A percentile compares a stretch with the other conserved stretches of the same genome.
These are phyloP conservation scores for Ophiostoma angusticollis DNA, from an alignment of 2,329 filamentous ascomycete species.

Conservation along the genomic window DNA sequence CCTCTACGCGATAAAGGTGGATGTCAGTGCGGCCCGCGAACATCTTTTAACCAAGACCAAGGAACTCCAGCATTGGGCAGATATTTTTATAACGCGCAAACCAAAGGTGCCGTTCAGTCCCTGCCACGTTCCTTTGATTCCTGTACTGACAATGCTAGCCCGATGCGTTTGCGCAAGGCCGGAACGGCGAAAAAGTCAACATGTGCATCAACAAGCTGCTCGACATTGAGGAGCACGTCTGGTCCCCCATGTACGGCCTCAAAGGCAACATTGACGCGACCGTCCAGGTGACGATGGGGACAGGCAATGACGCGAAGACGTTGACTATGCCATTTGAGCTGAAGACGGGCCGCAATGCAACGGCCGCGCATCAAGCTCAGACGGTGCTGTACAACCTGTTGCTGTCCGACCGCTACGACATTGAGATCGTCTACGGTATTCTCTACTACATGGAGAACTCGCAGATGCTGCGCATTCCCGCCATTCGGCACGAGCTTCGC, in stretches of 20 bases:
- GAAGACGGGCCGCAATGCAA: slow-evolving; percentile 82
- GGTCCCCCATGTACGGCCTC: slow-evolving; percentile 93
- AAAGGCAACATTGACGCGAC: slow-evolving; percentile 98
- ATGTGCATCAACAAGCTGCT: slow-evolving; percentile 89
- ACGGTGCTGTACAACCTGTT: slow-evolving; percentile 89
- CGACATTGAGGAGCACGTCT: slow-evolving; percentile 94
- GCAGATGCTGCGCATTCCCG: slow-evolving; percentile 71
- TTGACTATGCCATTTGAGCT: slow-evolving; percentile 88
- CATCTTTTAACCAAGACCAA: slow-evolving; percentile 74
- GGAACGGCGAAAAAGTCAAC: slow-evolving; percentile 60
- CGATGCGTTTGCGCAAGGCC: slow-evolving; percentile 64
- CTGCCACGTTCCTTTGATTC: no score
- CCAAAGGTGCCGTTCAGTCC: slow-evolving; percentile 53
- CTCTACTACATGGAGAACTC: slow-evolving; percentile 93
- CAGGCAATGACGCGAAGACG: slow-evolving; percentile 36
- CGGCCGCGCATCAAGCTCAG: slow-evolving; percentile 75
- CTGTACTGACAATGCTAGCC: slow-evolving; percentile 32
- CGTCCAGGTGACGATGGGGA: slow-evolving; percentile 73
- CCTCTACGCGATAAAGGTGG: slow-evolving; percentile 74
- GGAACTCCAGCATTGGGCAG: slow-evolving; percentile 72
- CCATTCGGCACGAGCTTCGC: slow-evolving; percentile 74
- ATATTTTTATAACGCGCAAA: slow-evolving; percentile 58
- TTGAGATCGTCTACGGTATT: slow-evolving; percentile 79
- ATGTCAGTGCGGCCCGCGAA: slow-evolving; percentile 57
- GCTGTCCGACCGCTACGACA: slow-evolving; percentile 86